Evolutionary conservation across 1,139 yeast species (phyloP), one percentile per base, ranked within the genome.

Genomic region (Taiozyma sp.): DNA sequence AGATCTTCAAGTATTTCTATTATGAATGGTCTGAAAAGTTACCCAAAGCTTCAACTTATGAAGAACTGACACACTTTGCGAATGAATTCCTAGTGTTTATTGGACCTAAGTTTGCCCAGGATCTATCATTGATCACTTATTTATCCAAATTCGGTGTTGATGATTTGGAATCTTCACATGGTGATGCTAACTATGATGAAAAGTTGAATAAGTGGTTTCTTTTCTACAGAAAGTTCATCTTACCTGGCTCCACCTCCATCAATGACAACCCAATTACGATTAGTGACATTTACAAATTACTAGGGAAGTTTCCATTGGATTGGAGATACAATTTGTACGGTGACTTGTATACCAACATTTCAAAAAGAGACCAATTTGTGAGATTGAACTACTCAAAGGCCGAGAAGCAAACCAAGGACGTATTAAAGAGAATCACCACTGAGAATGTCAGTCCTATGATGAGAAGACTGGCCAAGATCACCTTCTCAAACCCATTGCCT

Each of bases 401-500:
- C 0, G 96, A 87, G 65, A 90, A 88, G 63, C 82, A 86, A 39
- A 89, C 97, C 1, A 91, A 87, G 63, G 86, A 84, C 61, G 79
- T 87, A 2, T 72, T 95, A 57, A 92, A 93, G 64, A 76, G 98
- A 50, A 74, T 95, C 19, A 89, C 97, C n/a, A 87, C 87, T 53
- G 93, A 89, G 56, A 92, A 90, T 57, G 86, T 88, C 2, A 76
- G 79, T 40, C 82, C 83, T 27, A 85, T 89, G 80, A 87, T 88
- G 80, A 77, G 96, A 57, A 76, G 83, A 52, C 72, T 93, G 38
- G 87, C 96, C 0, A 84, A 85, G 55, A 74, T 88, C n/a, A 80
- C 92, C 30, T 84, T 81, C 55, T 73, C 88, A 1, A 91, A 91
- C 63, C 99, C 99, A 1, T 66, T 93, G 30, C 89, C 96, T 2